Conservation (phyloP, 179 eudicot genomes). For the Dionaea muscipula region DNA sequence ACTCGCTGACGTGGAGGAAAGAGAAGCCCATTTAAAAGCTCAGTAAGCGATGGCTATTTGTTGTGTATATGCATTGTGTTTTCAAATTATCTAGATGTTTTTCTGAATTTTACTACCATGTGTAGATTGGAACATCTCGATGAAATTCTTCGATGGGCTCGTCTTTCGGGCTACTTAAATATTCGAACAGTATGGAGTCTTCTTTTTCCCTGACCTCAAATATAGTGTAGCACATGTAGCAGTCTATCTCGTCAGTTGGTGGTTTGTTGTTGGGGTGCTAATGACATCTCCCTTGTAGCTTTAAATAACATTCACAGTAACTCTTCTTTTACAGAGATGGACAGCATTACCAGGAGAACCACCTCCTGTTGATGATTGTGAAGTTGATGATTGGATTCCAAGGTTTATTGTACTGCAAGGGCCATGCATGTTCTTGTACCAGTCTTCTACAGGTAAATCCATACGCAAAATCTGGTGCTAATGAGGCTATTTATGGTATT, state of each 20-base stretch:
- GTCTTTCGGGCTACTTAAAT: conserved; percentile 73
- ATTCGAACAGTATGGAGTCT: conserved; percentile 51
- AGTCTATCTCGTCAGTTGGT: too few species aligned
- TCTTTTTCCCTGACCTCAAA: background rate
- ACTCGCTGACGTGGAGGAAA: conserved; percentile 67
- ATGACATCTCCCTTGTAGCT: too few species aligned
- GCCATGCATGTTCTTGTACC: conserved; percentile 61
- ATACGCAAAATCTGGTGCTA: too few species aligned
- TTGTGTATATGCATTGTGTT: background rate
- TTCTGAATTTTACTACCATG: background rate
- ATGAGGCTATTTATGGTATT: too few species aligned
- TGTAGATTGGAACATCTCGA: conserved; percentile 76
- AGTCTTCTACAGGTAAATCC: conserved; percentile 54
- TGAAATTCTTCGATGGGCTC: conserved; percentile 59
- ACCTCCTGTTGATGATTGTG: conserved; percentile 76
- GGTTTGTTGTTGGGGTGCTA: too few species aligned
- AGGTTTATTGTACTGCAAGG: conserved; percentile 88
- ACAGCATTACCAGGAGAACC: conserved; percentile 89
- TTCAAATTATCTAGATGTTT: background rate
- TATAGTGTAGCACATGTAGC: too few species aligned
- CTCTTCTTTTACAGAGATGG: conserved; percentile 57
- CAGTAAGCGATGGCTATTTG: conserved; percentile 34
- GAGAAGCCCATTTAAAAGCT: conserved; percentile 82
- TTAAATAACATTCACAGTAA: background rate
- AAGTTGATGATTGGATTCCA: conserved; percentile 95